These are phyloP conservation scores for Apostasia shenzhenica DNA, from an alignment of 106 monocot species.

Conservation along the genomic window DNA sequence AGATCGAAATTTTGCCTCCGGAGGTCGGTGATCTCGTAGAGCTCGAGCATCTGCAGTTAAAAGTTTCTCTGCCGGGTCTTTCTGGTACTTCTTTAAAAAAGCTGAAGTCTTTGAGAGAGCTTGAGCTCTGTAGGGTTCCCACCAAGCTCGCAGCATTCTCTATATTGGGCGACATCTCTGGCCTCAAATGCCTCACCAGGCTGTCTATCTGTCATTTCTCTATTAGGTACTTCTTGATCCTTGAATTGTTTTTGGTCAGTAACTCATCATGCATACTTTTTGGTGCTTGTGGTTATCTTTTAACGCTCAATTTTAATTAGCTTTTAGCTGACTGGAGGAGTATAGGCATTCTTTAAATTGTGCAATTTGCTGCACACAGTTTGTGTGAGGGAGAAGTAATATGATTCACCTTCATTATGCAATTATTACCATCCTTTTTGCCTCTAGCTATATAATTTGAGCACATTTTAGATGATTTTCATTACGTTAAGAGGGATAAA, in stretches of 20 bases:
- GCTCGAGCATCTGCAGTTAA: conserved; percentile 51
- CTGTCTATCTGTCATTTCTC: conserved; percentile 78
- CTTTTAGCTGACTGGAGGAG: too few species aligned
- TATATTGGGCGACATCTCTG: conserved; percentile 30
- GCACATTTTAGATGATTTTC: too few species aligned
- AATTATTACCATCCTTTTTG: too few species aligned
- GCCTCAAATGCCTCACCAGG: conserved; percentile 57
- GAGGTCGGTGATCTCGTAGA: conserved; percentile 35
- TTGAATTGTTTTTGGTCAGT: background rate
- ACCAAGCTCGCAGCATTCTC: conserved; percentile 37
- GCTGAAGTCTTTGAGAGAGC: conserved; percentile 44
- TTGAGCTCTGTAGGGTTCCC: conserved; percentile 58
- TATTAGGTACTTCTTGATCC: conserved; percentile 34
- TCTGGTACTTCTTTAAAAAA: conserved; percentile 28
- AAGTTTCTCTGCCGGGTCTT: conserved; percentile 38
- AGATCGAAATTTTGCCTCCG: conserved; percentile 50
- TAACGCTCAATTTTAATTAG: too few species aligned
- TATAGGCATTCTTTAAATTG: too few species aligned
- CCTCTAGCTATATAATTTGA: too few species aligned
- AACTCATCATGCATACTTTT: background rate
- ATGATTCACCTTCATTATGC: too few species aligned
- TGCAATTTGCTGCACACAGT: too few species aligned
- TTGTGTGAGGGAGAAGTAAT: too few species aligned
- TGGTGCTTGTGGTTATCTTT: background rate
- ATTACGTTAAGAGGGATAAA: too few species aligned